Evolutionary conservation across 2,329 filamentous ascomycete species (phyloP).

Genomic region (Aspergillus terreus): DNA sequence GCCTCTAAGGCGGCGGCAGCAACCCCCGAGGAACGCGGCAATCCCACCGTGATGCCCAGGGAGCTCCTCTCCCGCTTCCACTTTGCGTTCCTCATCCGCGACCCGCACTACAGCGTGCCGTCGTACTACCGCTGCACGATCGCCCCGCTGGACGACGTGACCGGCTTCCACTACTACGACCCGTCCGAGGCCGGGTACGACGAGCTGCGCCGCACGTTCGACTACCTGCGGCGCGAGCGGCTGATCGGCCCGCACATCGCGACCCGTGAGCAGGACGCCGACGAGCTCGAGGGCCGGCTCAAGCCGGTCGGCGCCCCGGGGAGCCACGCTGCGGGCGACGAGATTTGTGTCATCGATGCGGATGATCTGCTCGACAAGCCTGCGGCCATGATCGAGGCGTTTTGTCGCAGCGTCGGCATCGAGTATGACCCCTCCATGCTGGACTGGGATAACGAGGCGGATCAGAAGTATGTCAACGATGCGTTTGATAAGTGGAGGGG

Average conservation of each 20-base stretch:
- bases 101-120: conserved; percentile 86
- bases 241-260: conserved; percentile 68
- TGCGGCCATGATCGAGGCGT: conserved; percentile 68
- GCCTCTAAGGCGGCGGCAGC: conserved; percentile 10
- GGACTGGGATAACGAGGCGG: conserved; percentile 73
- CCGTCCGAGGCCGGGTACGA: conserved; percentile 84
- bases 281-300: conserved; percentile 27
- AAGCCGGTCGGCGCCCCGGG: conserved; percentile 22
- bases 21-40: conserved; percentile 47
- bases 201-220: conserved; percentile 81
- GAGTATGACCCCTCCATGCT: conserved; percentile 76
- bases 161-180: conserved; percentile 83
- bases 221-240: conserved; percentile 68
- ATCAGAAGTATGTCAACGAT: conserved; percentile 63
- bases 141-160: conserved; percentile 76
- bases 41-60: conserved; percentile 80
- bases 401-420: conserved; percentile 77
- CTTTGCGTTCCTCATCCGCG: conserved; percentile 94
- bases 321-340: conserved; percentile 36
- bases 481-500: conserved; percentile 96
- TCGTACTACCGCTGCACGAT: conserved; percentile 94
- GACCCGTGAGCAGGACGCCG: conserved; percentile 32
- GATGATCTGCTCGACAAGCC: conserved; percentile 91
- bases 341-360: conserved; percentile 85
- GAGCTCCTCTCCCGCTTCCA: conserved; percentile 76